phyloP scores from a whole-genome alignment of 176 grass and related monocot genomes.

The Paspalum notatum region DNA sequence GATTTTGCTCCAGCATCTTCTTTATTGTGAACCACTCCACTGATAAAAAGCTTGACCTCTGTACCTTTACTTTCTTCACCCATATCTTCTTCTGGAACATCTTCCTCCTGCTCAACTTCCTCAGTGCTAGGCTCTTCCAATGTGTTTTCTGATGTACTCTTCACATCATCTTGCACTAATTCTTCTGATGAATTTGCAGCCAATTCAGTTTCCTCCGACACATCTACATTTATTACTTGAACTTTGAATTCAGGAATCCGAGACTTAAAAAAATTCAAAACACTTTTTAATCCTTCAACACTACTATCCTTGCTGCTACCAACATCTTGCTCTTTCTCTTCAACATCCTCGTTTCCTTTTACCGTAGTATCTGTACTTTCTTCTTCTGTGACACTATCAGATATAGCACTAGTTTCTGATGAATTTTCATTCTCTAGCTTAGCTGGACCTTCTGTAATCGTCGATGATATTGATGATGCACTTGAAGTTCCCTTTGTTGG shows the following conservation, averaged over 20 bases:
- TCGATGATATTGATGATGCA: slow-evolving; percentile 38
- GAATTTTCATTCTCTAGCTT: slow-evolving; percentile 45
- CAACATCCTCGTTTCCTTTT: slow-evolving; percentile 46
- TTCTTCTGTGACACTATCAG: slow-evolving; percentile 36
- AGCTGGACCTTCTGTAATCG: slow-evolving; percentile 42
- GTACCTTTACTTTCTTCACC: slow-evolving; percentile 68
- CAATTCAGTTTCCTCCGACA: slow-evolving; percentile 61
- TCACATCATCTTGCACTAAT: slow-evolving; percentile 66
- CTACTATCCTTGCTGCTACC: slow-evolving; percentile 54
- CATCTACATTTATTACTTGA: slow-evolving; percentile 61
- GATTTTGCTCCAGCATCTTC: slow-evolving; percentile 67
- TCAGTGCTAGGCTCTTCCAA: slow-evolving; percentile 47
- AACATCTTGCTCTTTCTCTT: slow-evolving; percentile 49
- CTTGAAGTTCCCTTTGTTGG: slow-evolving; percentile 62
- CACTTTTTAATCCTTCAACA: slow-evolving; percentile 62
- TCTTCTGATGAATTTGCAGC: slow-evolving; percentile 54
- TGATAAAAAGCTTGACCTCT: slow-evolving; percentile 73
- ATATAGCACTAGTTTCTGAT: slow-evolving; percentile 34
- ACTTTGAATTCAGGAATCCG: slow-evolving; percentile 83
- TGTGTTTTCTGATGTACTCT: slow-evolving; percentile 51
- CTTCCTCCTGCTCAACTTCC: slow-evolving; percentile 56
- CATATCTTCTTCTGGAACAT: slow-evolving; percentile 48
- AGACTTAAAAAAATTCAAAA: slow-evolving; percentile 79
- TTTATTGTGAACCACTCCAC: slow-evolving; percentile 91
- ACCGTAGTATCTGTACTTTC: slow-evolving; percentile 37